Evolutionary conservation across 768 basidiomycete genomes (phyloP).

Genomic region (Hygrophorus russula): DNA sequence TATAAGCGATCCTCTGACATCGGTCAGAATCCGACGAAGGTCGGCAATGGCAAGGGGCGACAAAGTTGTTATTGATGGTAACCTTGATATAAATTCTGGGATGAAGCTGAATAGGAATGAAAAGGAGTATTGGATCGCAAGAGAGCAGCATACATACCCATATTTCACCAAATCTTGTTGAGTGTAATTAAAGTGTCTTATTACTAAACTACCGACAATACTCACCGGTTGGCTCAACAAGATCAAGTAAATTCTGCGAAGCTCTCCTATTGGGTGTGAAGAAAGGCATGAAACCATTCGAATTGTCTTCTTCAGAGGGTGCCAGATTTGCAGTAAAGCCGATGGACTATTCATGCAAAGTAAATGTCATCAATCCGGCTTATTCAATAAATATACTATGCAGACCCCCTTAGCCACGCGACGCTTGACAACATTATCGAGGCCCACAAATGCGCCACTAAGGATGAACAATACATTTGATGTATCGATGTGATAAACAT

Average conservation of each 20-base stretch:
- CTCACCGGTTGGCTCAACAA: slow-evolving; percentile 61
- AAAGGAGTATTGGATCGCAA: neutral
- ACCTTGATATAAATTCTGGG: slow-evolving; percentile 87
- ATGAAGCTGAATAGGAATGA: slow-evolving; percentile 52
- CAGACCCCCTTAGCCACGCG: slow-evolving; percentile 75
- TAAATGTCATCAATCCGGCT: slow-evolving; percentile 4
- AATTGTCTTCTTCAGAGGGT: slow-evolving; percentile 23
- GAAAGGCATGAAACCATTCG: slow-evolving; percentile 38
- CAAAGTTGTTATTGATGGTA: slow-evolving; percentile 87
- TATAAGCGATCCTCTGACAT: slow-evolving; percentile 84
- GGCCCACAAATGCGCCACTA: slow-evolving; percentile 90
- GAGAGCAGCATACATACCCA: slow-evolving; percentile 33
- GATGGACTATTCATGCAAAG: slow-evolving; percentile 51
- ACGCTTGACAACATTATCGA: slow-evolving; percentile 72
- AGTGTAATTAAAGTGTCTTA: neutral
- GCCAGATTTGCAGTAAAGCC: slow-evolving; percentile 54
- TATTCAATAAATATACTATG: neutral
- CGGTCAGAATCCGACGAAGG: slow-evolving; percentile 81
- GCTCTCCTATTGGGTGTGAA: slow-evolving; percentile 64
- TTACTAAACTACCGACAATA: slow-evolving; percentile 1
- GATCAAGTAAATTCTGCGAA: slow-evolving; percentile 46
- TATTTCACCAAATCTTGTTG: slow-evolving; percentile 70
- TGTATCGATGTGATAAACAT: slow-evolving; percentile 72
- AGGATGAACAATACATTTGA: slow-evolving; percentile 90
- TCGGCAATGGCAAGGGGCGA: slow-evolving; percentile 70